Evolutionary conservation across 2,329 filamentous ascomycete species (phyloP).

Genomic region (Colletotrichum aenigma): DNA sequence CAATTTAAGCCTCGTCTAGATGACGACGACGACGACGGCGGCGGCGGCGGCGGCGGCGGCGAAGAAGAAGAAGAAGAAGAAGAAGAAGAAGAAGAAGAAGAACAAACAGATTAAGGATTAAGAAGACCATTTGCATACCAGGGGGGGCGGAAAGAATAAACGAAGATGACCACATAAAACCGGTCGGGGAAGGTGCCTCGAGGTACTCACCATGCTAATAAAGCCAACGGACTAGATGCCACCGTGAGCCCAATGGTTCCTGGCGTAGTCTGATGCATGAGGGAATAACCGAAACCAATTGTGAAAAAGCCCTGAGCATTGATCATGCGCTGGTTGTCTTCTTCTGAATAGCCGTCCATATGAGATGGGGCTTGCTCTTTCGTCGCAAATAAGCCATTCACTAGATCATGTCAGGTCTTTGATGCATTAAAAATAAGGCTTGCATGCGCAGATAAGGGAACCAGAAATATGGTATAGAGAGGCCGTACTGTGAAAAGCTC

Average conservation of each 20-base stretch:
- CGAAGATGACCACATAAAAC: background rate
- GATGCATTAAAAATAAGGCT: background rate
- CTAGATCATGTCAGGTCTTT: background rate
- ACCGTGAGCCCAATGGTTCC: background rate
- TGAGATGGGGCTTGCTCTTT: background rate
- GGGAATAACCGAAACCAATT: background rate
- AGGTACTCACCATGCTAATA: background rate
- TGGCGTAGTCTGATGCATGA: background rate
- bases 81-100: too few species aligned
- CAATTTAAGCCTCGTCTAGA: background rate
- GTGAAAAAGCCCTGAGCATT: background rate
- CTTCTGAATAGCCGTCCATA: background rate
- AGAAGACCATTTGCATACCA: fast-evolving
- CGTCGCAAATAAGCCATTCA: background rate
- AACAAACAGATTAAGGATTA: fast-evolving
- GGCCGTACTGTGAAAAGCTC: slow-evolving; percentile 20
- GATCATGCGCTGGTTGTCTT: background rate
- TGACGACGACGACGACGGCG: fast-evolving
- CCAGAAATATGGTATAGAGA: background rate
- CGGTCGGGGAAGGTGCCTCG: background rate
- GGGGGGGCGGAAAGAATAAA: background rate
- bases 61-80: too few species aligned
- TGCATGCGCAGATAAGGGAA: background rate
- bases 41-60: too few species aligned
- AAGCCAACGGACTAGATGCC: background rate